phyloP scores from a whole-genome alignment of 768 basidiomycete genomes.

The Agrocybe praecox region DNA sequence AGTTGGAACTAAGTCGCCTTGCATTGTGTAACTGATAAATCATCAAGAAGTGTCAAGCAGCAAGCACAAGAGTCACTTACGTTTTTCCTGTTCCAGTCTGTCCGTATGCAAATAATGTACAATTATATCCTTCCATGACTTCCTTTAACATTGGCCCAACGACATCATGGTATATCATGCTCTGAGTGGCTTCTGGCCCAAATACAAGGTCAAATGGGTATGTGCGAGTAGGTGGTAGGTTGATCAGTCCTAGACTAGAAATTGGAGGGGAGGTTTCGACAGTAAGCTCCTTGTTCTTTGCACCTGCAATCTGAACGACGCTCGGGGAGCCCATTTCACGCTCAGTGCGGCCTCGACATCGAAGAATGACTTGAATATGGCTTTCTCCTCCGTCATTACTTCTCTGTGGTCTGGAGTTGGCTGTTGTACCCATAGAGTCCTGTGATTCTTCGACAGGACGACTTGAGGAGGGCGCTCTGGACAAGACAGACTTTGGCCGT shows the following conservation, averaged over 20 bases:
- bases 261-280: constrained; percentile 76
- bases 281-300: constrained; percentile 74
- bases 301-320: constrained; percentile 78
- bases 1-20: constrained; percentile 85
- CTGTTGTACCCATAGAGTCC: constrained; percentile 6
- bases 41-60: constrained; percentile 2
- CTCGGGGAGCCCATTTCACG: constrained; percentile 88
- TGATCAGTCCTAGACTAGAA: constrained; percentile 73
- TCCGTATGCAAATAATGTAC: constrained; percentile 96
- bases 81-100: constrained; percentile 99
- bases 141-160: constrained; percentile 92
- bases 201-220: constrained; percentile 97
- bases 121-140: constrained; percentile 95
- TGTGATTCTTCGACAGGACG: constrained; percentile 10
- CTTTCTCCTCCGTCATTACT: constrained; percentile 58
- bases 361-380: constrained; percentile 92
- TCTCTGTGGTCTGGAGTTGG: constrained; percentile 15
- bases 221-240: constrained; percentile 75
- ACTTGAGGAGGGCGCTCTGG: constrained; percentile 38
- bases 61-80: constrained; percentile 47
- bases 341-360: constrained; percentile 85
- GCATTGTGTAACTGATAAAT: constrained; percentile 84
- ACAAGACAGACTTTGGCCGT: constrained; percentile 52
- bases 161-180: constrained; percentile 91
- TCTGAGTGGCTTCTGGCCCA: constrained; percentile 96